Percentiles rank a stretch among this genome's conserved stretches.
These are phyloP conservation scores for Psidium friedrichsthalianum DNA, from an alignment of 345 rosid genomes.

Conservation along the genomic window DNA sequence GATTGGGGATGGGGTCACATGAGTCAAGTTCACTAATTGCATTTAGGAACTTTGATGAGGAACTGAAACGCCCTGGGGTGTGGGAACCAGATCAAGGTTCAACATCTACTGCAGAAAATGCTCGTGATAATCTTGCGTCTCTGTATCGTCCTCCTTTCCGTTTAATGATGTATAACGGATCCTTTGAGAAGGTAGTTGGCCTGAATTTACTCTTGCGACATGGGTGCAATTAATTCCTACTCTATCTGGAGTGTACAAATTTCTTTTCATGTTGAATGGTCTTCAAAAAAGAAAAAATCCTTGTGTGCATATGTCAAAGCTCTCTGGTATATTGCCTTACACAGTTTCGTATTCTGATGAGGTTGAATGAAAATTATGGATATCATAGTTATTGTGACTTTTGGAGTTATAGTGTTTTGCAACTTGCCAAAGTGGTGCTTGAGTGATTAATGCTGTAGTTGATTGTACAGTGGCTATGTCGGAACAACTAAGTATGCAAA, in stretches of 20 bases:
- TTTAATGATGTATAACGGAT: constrained; percentile 73
- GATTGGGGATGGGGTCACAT: constrained; percentile 37
- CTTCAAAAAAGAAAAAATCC: background rate
- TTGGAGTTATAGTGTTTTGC: background rate
- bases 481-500: background rate
- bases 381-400: background rate
- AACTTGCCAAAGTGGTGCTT: background rate
- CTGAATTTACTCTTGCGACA: background rate
- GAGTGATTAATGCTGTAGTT: background rate
- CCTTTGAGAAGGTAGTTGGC: constrained; percentile 74
- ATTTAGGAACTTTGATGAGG: constrained; percentile 85
- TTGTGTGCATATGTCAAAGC: background rate
- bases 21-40: constrained; percentile 63
- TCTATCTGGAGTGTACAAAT: background rate
- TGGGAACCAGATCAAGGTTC: constrained; percentile 66
- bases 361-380: background rate
- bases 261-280: background rate
- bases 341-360: background rate
- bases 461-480: background rate
- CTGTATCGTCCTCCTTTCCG: constrained; percentile 90
- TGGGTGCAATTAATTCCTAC: background rate
- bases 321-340: background rate
- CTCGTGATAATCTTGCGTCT: constrained; percentile 90
- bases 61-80: constrained; percentile 71
- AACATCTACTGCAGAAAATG: constrained; percentile 39